Evolutionary conservation across 2,329 filamentous ascomycete genomes (phyloP).

Genomic region (Cryphonectria parasitica): DNA sequence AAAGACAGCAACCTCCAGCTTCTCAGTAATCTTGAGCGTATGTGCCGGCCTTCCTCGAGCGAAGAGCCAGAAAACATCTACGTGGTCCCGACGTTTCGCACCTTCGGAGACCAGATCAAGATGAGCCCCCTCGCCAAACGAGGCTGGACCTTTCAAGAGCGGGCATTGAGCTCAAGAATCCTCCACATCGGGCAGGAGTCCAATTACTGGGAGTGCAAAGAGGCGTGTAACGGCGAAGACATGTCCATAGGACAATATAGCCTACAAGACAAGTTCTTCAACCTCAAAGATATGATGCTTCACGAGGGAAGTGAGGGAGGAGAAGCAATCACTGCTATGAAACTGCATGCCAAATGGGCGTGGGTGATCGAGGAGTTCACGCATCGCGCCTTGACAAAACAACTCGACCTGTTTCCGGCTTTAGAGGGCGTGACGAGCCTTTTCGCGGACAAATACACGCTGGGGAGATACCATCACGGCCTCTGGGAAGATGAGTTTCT

Average conservation of each 20-base stretch:
- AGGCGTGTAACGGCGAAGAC: slow-evolving; percentile 7
- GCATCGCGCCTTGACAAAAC: not conserved
- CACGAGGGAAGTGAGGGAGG: not conserved
- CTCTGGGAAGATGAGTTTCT: slow-evolving; percentile 7
- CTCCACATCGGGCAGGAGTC: slow-evolving; percentile 7
- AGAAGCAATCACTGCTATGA: not conserved
- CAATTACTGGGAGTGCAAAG: slow-evolving; percentile 6
- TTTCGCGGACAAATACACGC: not conserved
- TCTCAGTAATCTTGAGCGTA: not conserved
- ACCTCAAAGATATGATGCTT: slow-evolving; percentile 4
- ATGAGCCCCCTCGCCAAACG: not conserved
- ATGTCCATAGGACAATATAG: not conserved
- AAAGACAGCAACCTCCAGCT: not conserved
- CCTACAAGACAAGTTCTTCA: slow-evolving; percentile 1
- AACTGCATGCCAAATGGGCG: slow-evolving; percentile 9
- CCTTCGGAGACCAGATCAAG: not conserved
- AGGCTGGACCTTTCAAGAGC: slow-evolving; percentile 6
- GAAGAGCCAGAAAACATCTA: slow-evolving; percentile 1
- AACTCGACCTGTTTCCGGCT: slow-evolving; percentile 3
- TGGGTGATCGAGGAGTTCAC: slow-evolving; percentile 2
- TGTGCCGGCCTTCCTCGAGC: not conserved
- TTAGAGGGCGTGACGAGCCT: slow-evolving; percentile 2
- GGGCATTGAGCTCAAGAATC: not conserved
- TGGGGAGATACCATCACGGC: not conserved
- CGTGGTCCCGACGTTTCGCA: not conserved